Evolutionary conservation across 1,139 yeast species (phyloP).

Genomic region (Keqinozyma sinolaborantium): DNA sequence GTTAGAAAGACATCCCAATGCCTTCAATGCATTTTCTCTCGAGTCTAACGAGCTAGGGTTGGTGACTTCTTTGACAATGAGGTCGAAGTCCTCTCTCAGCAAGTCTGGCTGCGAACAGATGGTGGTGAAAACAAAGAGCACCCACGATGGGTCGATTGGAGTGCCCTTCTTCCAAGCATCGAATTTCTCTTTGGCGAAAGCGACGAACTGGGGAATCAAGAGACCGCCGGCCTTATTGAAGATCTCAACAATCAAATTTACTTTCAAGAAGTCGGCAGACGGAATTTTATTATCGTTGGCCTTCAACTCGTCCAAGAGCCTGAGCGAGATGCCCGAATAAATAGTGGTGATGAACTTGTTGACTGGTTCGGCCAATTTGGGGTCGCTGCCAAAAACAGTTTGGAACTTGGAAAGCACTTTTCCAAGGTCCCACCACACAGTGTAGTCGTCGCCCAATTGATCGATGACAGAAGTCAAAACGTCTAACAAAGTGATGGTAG

Average conservation of each 20-base stretch:
- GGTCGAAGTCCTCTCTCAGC: slow-evolving; percentile 41
- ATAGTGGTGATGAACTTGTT: slow-evolving; percentile 37
- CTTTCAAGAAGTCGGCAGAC: slow-evolving; percentile 40
- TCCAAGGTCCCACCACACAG: slow-evolving; percentile 65
- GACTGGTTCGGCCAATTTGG: slow-evolving; percentile 35
- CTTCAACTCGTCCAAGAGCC: slow-evolving; percentile 24
- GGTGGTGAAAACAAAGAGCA: slow-evolving; percentile 51
- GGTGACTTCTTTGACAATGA: slow-evolving; percentile 46
- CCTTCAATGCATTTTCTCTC: slow-evolving; percentile 58
- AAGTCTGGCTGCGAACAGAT: slow-evolving; percentile 40
- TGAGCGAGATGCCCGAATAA: slow-evolving; percentile 27
- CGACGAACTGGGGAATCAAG: slow-evolving; percentile 46
- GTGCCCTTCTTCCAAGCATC: slow-evolving; percentile 27
- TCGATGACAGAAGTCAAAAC: slow-evolving; percentile 41
- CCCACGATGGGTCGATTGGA: slow-evolving; percentile 51
- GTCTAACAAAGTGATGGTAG: slow-evolving; percentile 44
- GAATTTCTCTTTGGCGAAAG: slow-evolving; percentile 43
- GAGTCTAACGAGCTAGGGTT: slow-evolving; percentile 64
- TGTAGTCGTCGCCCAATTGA: slow-evolving; percentile 47
- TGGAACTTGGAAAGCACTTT: slow-evolving; percentile 39
- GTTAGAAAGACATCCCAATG: slow-evolving; percentile 57
- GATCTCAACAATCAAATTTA: slow-evolving; percentile 50
- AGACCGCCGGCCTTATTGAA: slow-evolving; percentile 51
- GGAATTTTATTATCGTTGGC: slow-evolving; percentile 25
- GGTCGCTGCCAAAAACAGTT: slow-evolving; percentile 46